phyloP scores from a whole-genome alignment of 305 asterid species.

The Plantago coronopus region DNA sequence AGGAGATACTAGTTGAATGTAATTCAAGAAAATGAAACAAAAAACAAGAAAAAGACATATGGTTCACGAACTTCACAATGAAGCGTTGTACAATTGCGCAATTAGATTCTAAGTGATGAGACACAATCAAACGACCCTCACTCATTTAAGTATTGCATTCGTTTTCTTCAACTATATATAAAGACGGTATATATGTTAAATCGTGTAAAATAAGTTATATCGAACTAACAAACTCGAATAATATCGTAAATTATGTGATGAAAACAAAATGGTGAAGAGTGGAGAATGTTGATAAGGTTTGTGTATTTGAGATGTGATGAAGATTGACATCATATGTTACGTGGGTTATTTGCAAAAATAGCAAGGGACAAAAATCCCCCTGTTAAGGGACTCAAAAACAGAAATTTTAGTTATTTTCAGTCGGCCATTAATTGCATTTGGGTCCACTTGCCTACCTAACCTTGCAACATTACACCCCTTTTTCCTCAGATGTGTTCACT shows the following conservation, averaged over 20 bases:
- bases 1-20: no score
- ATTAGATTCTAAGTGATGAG: no score
- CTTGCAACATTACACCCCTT: constrained; percentile 39
- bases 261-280: constrained; percentile 19
- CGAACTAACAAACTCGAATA: neutral
- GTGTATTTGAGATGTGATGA: neutral
- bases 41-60: no score
- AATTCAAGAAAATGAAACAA: no score
- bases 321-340: neutral
- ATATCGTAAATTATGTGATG: neutral
- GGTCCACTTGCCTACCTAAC: constrained; percentile 55
- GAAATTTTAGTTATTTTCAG: constrained; percentile 15
- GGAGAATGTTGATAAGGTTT: constrained; percentile 7
- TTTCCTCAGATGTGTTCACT: constrained; percentile 30
- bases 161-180: no score
- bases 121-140: no score
- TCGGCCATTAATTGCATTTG: constrained; percentile 41
- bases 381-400: constrained; percentile 16
- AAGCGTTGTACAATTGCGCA: no score
- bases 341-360: constrained; percentile 7
- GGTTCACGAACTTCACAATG: no score
- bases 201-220: neutral
- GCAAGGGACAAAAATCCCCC: constrained; percentile 16
- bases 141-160: no score
- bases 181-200: no score